These are phyloP conservation scores for Pyrus hybrid DNA, from an alignment of 331 rosid species.

Conservation along the genomic window DNA sequence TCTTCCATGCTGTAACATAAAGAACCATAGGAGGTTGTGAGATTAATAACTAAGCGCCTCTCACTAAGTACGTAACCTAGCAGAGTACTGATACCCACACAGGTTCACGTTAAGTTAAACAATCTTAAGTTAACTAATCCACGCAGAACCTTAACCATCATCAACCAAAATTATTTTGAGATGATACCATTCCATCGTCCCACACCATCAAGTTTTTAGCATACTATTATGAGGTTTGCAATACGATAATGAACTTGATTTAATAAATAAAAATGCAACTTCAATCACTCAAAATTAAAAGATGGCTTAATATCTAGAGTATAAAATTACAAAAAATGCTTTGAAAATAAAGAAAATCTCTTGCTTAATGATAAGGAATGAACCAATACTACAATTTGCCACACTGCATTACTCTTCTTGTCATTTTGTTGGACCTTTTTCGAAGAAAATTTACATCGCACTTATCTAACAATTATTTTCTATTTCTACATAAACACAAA, in stretches of 20 bases:
- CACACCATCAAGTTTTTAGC: neutral
- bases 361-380: neutral
- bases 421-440: no score
- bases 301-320: neutral
- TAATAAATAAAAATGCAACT: neutral
- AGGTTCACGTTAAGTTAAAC: neutral
- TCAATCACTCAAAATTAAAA: neutral
- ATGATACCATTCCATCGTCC: neutral
- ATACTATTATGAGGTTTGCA: neutral
- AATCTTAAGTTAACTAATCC: neutral
- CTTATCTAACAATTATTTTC: neutral
- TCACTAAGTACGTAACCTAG: neutral
- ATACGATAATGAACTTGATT: neutral
- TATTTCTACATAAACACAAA: neutral
- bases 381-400: neutral
- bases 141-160: neutral
- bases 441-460: no score
- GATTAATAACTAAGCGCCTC: neutral
- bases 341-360: neutral
- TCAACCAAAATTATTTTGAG: neutral
- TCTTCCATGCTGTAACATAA: conserved; percentile 68
- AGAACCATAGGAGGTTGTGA: neutral
- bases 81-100: neutral
- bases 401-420: neutral
- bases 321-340: neutral